These are phyloP conservation scores for Zymoseptoria tritici DNA, from an alignment of 2,329 filamentous ascomycete species.

Conservation along the genomic window DNA sequence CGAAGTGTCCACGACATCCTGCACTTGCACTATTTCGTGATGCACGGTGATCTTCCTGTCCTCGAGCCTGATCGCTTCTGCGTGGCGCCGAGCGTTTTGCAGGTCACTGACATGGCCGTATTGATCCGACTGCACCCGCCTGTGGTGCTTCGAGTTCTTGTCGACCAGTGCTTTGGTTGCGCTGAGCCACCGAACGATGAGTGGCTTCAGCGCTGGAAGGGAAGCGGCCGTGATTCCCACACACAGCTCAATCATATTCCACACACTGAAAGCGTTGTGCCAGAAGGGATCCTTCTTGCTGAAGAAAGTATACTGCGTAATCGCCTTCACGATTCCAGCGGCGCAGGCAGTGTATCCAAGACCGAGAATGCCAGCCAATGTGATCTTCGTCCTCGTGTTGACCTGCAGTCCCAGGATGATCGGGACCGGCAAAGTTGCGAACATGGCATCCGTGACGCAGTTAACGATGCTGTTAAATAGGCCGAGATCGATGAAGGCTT, in stretches of 20 bases:
- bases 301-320: slow-evolving; percentile 33
- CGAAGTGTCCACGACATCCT: not conserved
- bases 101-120: not conserved
- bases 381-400: slow-evolving; percentile 36
- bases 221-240: slow-evolving; percentile 40
- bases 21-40: not conserved
- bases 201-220: slow-evolving; percentile 33
- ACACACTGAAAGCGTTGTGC: slow-evolving; percentile 36
- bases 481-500: slow-evolving; percentile 38
- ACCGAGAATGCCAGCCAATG: slow-evolving; percentile 31
- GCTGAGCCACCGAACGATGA: slow-evolving; percentile 13
- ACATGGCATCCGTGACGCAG: slow-evolving; percentile 35
- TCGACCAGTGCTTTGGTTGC: slow-evolving; percentile 7
- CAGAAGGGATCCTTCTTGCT: slow-evolving; percentile 31
- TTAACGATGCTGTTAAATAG: slow-evolving; percentile 41
- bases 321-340: slow-evolving; percentile 38
- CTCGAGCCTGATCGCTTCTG: not conserved
- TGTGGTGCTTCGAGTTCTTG: not conserved
- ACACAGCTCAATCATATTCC: slow-evolving; percentile 40
- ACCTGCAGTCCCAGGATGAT: slow-evolving; percentile 39
- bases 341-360: slow-evolving; percentile 37
- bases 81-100: not conserved
- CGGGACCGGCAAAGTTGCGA: slow-evolving; percentile 37
- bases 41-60: not conserved
- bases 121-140: not conserved